phyloP scores from a whole-genome alignment of 1,139 yeast species.

The Pichia sp. region DNA sequence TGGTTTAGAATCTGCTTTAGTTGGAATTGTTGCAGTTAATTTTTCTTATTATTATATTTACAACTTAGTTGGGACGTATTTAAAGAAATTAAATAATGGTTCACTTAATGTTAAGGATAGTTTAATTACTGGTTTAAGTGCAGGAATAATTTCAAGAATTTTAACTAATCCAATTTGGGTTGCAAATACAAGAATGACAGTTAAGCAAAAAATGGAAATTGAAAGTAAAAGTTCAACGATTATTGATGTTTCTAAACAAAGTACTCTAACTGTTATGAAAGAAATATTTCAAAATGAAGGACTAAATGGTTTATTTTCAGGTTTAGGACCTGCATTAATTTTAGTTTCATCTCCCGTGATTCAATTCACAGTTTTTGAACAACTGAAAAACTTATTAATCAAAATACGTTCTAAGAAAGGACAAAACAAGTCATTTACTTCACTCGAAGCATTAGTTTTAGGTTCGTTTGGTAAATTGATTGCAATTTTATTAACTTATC shows the following conservation, averaged over 20 bases:
- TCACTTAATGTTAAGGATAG: constrained; percentile 65
- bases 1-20: constrained; percentile 82
- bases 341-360: constrained; percentile 84
- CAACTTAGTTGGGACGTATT: constrained; percentile 37
- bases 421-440: constrained; percentile 33
- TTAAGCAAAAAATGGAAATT: constrained; percentile 28
- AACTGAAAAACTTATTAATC: constrained; percentile 60
- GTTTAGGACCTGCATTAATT: constrained; percentile 80
- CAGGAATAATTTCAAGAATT: constrained; percentile 81
- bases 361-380: constrained; percentile 89
- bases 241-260: constrained; percentile 13
- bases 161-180: constrained; percentile 96
- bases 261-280: constrained; percentile 32
- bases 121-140: constrained; percentile 73
- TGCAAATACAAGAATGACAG: constrained; percentile 83
- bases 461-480: constrained; percentile 88
- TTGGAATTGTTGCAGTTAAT: constrained; percentile 81
- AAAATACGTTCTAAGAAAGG: constrained; percentile 35
- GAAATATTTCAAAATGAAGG: constrained; percentile 72
- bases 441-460: constrained; percentile 71
- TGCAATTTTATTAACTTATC: constrained; percentile 84
- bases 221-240: not conserved
- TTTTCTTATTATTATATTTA: constrained; percentile 88
- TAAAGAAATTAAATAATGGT: constrained; percentile 10
- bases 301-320: constrained; percentile 64